Evolutionary conservation across 192 early-diverging fungal species (phyloP), one percentile per base, ranked within the genome.

Genomic region (Umbelopsis vinacea): DNA sequence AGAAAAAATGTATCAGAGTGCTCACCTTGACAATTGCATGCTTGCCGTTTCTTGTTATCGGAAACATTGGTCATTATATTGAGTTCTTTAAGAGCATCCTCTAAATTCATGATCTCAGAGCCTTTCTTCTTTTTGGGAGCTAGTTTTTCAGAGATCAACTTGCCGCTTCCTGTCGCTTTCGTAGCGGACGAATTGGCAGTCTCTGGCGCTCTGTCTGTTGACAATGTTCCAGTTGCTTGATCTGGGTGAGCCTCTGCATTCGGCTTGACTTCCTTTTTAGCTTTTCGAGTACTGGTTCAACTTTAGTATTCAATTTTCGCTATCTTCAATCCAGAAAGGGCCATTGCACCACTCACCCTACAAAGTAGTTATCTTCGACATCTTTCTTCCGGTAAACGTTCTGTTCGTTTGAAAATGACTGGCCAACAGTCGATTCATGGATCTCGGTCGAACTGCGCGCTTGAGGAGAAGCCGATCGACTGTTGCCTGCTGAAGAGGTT

Each of bases 21-120:
- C 43, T 72, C 75, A 85, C 84, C 84, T 40, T 84, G 80, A 57
- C 85, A 86, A 21, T 84, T 76, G 47, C 85, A 86, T 48, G 78
- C 66, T 69, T 75, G 81, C 46, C 83, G 74, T 35, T 86, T 83
- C 24, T 76, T 77, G 45, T 73, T 70, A 7, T 73, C 77, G 19
- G 57, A 63, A 68, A 79, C 74, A 40, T 38, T 71, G 8, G 80
- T 75, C 57, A 82, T 52, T 45, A 84, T 81, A 23, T 83, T 81
- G 17, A 86, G 35, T 68, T 86, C 85, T 35, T 79, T 86, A 12
- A 86, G 78, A 14, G 85, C 85, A 37, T 75, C 76, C 55, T 86
- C 83, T 9, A 86, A 69, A 23, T 81, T 77, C 68, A 86, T 83
- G 2, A 79, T 72, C 50, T 71, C 67, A 22, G 73, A 69, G 23